Base-by-base conservation (phyloP, 371 early-diverging fungal species). In the Mucor circinelloides region DNA sequence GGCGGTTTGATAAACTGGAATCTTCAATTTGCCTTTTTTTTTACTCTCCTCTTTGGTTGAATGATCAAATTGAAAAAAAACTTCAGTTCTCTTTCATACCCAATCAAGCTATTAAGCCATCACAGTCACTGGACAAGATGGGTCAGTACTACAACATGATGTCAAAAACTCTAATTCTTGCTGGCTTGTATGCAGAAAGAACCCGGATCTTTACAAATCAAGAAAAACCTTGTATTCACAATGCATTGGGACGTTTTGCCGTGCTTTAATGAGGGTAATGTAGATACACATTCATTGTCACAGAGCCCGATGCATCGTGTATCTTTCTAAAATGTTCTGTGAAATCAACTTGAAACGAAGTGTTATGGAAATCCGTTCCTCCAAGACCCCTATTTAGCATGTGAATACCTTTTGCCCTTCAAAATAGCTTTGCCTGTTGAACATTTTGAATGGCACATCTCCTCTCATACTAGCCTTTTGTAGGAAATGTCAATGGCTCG, bases 121-220 rank as follows among this genome's bases (percentile, higher is more conserved):
- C 52, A 52, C 52, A 52, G 52, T 52, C 52, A 52, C 52, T 27
- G 10, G 9, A 4, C 40, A 40, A 40, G 40, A 40, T 15, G 17
- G 40, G n/a, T n/a, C n/a, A n/a, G n/a, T n/a, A n/a, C n/a, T n/a
- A n/a, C 40, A 27, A 52, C 52, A 52, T 52, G 52, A 52, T 52
- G 52, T 27, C 52, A 52, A 52, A 25, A 52, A 52, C 40, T 40
- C 40, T 40, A 40, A 40, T 40, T 10, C 40, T 40, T 40, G 40
- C 17, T 40, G 40, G 15, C 5, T 40, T 40, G 40, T 17, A 17
- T 40, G 40, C 17, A 40, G 40, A 40, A 4, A 40, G 40, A 40
- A 40, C 40, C 40, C 17, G 40, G 40, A 40, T 40, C 40, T 17
- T 40, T 40, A 40, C 40, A 40, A 40, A 40, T 40, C 40, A 17